Base-by-base conservation (phyloP, 169 alveolate species). In the Plasmodium yoelii region DNA sequence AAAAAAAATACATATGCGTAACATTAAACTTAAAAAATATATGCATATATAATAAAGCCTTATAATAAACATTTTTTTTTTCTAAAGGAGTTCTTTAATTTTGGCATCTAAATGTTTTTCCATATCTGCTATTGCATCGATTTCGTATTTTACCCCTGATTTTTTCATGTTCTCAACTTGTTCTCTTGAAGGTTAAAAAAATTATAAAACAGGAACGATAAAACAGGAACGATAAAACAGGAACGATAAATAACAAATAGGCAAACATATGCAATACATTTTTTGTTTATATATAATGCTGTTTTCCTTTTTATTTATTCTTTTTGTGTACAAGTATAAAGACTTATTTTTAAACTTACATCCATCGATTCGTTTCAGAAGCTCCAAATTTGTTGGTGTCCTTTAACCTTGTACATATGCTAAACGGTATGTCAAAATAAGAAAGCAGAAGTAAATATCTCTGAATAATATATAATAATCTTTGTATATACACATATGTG, bases 71-170 rank as follows among this genome's bases (percentile, higher is more conserved):
- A 1, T 28, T 2, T 34, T 34, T 34, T 34, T 34, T 34, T 34
- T 34, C 5, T 34, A 34, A 34, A 80, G 60, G 49, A 63, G 68
- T 55, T 80, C 90, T 44, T 59, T 69, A 42, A 80, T 80, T 2
- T 61, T 47, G 28, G 24, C 34, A 69, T 42, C 44, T 57, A 80
- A 15, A 24, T 65, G 71, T 24, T 80, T 53, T 59, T 80, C 90
- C 18, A 80, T 60, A 80, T 80, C 90, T 19, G 24, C 19, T n/a
- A 80, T 80, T 24, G 77, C 71, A 80, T 80, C 90, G 51, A 80
- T 57, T 80, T 80, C 90, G 46, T 80, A 80, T 65, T 80, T 80
- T 15, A 80, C 5, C 19, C 90, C 90, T 7, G 65, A 80, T 7
- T 34, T 53, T 80, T 80, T 80, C 90, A 80, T 80, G n/a, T 63